phyloP scores from a whole-genome alignment of 208 protist genomes.

The Leishmania tarentolae region DNA sequence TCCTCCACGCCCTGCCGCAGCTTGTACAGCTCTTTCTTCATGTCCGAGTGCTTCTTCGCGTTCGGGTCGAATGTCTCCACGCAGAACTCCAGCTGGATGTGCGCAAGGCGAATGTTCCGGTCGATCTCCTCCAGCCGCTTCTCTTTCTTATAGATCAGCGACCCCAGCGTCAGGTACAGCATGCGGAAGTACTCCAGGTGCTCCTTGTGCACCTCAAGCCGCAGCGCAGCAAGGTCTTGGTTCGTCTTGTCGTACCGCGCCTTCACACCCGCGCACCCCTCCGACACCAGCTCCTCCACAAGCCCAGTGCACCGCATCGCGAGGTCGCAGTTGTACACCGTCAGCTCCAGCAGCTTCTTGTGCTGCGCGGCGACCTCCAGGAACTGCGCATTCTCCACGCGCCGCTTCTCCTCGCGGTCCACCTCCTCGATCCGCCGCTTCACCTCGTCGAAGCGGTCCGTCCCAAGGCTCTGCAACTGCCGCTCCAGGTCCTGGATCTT shows the following conservation, averaged over 20 bases:
- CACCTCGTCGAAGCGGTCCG: conserved; percentile 83
- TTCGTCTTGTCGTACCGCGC: conserved; percentile 78
- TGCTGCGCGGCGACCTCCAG: conserved; percentile 74
- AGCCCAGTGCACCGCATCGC: conserved; percentile 65
- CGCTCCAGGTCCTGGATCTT: conserved; percentile 84
- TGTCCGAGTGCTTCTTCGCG: conserved; percentile 76
- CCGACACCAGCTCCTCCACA: conserved; percentile 74
- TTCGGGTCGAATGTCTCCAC: conserved; percentile 83
- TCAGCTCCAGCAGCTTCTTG: conserved; percentile 86
- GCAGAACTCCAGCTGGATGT: conserved; percentile 85
- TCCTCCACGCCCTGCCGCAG: conserved; percentile 74
- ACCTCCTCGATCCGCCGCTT: conserved; percentile 87
- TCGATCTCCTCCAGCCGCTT: conserved; percentile 77
- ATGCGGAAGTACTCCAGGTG: conserved; percentile 73
- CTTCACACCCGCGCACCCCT: conserved; percentile 72
- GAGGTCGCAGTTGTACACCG: conserved; percentile 84
- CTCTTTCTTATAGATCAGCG: conserved; percentile 84
- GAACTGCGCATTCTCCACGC: conserved; percentile 84
- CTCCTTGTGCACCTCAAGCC: conserved; percentile 83
- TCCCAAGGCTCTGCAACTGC: conserved; percentile 73
- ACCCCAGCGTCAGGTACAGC: conserved; percentile 80
- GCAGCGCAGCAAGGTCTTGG: conserved; percentile 66
- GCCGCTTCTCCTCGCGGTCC: conserved; percentile 80
- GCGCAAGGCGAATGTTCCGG: conserved; percentile 71
- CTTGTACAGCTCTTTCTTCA: conserved; percentile 84